Evolutionary conservation across 768 basidiomycete genomes (phyloP).

Genomic region (Boletus vinaceobasis): DNA sequence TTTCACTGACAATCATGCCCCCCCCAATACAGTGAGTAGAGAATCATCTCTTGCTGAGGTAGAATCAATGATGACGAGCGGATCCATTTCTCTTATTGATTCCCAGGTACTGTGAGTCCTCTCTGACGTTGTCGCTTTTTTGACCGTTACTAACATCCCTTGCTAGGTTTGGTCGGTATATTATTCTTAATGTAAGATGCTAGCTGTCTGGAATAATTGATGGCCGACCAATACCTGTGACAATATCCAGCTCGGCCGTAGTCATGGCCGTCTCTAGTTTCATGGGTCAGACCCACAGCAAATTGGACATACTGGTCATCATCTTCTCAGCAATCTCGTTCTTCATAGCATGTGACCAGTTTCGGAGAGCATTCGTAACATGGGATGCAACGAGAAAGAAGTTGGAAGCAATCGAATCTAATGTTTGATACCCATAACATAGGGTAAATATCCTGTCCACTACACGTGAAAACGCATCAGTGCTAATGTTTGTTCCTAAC

Average conservation of each 20-base stretch:
- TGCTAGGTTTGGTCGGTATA: constrained; percentile 16
- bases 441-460: neutral
- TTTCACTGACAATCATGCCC: constrained; percentile 2
- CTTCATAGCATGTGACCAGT: constrained; percentile 20
- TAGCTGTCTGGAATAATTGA: neutral
- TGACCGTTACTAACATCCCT: neutral
- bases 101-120: constrained; percentile 18
- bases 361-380: constrained; percentile 16
- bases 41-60: neutral
- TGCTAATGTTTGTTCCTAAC: neutral
- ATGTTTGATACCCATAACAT: constrained; percentile 4
- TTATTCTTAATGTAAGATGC: constrained; percentile 20
- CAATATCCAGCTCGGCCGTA: constrained; percentile 10
- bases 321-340: constrained; percentile 14
- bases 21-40: constrained; percentile 18
- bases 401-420: neutral
- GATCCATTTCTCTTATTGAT: neutral
- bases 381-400: constrained; percentile 17
- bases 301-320: constrained; percentile 13
- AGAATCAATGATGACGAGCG: neutral
- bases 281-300: constrained; percentile 11
- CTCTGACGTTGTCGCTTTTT: neutral
- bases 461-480: neutral
- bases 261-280: constrained; percentile 16
- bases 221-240: neutral